A percentile compares a stretch with the other conserved stretches of the same genome.
These are phyloP conservation scores for Colletotrichum eremochloae DNA, from an alignment of 2,329 filamentous ascomycete species.

Conservation along the genomic window DNA sequence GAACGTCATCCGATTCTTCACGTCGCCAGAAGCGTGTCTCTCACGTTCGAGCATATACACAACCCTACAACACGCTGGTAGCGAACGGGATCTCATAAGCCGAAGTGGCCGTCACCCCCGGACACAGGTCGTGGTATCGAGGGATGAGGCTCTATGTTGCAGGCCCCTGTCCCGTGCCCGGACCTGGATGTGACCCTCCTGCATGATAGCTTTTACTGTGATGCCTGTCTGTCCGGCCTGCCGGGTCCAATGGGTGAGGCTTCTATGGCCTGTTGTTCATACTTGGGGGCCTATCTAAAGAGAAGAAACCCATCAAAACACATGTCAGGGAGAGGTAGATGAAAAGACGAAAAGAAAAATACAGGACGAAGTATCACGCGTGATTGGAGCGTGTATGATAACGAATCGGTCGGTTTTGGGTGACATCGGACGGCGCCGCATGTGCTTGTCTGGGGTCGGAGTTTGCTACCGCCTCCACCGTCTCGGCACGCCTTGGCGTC, in stretches of 20 bases:
- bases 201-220: neutral
- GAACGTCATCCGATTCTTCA: constrained; percentile 13
- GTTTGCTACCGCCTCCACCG: constrained; percentile 26
- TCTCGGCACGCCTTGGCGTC: constrained; percentile 41
- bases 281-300: too few species aligned
- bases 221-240: neutral
- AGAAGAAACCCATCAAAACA: neutral
- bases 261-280: neutral
- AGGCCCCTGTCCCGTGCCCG: constrained; percentile 18
- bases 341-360: neutral
- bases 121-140: constrained; percentile 17
- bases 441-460: neutral
- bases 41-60: constrained; percentile 4
- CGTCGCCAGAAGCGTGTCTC: constrained; percentile 12
- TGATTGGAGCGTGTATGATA: constrained; percentile 11
- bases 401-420: constrained; percentile 15
- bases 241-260: neutral
- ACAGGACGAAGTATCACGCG: neutral
- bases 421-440: constrained; percentile 33
- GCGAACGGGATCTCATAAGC: neutral
- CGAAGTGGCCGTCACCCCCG: constrained; percentile 31
- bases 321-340: neutral
- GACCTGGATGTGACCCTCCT: too few species aligned
- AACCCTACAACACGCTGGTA: neutral
- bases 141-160: constrained; percentile 17